Evolutionary conservation across 75 land plant species (phyloP).

Genomic region (Sequoiadendron giganteum): DNA sequence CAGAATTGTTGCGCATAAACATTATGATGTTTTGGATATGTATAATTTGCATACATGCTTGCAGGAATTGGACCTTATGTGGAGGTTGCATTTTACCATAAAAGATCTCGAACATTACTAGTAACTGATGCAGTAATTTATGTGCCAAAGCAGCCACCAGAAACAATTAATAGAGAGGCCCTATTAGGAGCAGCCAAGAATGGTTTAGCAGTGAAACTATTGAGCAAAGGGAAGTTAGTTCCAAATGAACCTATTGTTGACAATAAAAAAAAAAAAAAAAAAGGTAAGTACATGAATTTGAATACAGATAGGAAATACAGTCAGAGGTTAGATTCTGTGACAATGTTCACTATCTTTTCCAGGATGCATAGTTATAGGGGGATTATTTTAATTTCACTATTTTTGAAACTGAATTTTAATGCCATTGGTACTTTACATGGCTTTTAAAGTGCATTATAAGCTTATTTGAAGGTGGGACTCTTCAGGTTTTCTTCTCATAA

Average conservation of each 20-base stretch:
- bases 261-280: constrained; percentile 68
- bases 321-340: not conserved
- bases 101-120: constrained; percentile 75
- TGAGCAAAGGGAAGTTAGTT: constrained; percentile 89
- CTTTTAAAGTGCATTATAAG: not conserved
- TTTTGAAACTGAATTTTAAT: not conserved
- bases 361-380: not conserved
- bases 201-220: constrained; percentile 89
- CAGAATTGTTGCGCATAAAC: not conserved
- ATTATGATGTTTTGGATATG: not conserved
- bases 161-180: constrained; percentile 82
- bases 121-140: constrained; percentile 98
- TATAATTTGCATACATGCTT: constrained; percentile 5
- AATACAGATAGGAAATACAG: not conserved
- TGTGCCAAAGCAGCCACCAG: constrained; percentile 88
- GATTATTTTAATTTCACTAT: not conserved
- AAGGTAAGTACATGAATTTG: constrained; percentile 46
- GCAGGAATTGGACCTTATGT: constrained; percentile 98
- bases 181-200: constrained; percentile 89
- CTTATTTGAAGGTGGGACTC: not conserved
- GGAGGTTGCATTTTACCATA: constrained; percentile 97
- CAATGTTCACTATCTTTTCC: not conserved
- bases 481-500: not conserved
- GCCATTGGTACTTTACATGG: not conserved
- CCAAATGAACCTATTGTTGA: constrained; percentile 85